Evolutionary conservation across 192 early-diverging fungal species (phyloP).

Genomic region (Entomortierella chlamydospora): DNA sequence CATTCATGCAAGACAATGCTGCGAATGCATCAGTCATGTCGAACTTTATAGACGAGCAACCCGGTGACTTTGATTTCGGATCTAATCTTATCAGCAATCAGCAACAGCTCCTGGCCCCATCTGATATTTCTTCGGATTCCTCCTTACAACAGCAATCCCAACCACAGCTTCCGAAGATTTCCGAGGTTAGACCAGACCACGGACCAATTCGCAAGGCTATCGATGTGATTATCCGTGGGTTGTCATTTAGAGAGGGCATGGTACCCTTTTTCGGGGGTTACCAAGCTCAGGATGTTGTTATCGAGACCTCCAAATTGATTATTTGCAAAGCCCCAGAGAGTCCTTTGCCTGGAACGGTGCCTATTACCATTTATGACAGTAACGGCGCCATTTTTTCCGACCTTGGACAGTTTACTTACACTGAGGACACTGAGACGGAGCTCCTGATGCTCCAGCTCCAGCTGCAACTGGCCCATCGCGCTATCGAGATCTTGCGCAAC

Average conservation of each 20-base stretch:
- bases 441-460: constrained; percentile 48
- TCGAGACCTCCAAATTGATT: constrained; percentile 35
- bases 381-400: constrained; percentile 30
- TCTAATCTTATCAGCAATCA: neutral
- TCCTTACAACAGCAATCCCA: neutral
- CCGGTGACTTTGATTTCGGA: constrained; percentile 17
- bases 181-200: constrained; percentile 30
- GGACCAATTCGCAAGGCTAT: constrained; percentile 42
- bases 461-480: constrained; percentile 40
- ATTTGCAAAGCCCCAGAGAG: constrained; percentile 42
- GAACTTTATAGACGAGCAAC: constrained; percentile 30
- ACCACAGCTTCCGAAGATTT: constrained; percentile 21
- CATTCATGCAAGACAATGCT: constrained; percentile 25
- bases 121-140: neutral
- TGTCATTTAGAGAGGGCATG: constrained; percentile 43
- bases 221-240: constrained; percentile 35
- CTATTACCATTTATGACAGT: constrained; percentile 32
- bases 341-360: constrained; percentile 36
- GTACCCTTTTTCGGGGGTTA: constrained; percentile 47
- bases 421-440: constrained; percentile 45
- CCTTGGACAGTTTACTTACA: constrained; percentile 44
- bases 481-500: constrained; percentile 35
- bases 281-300: constrained; percentile 26
- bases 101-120: neutral
- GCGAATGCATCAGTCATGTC: constrained; percentile 4